Percentiles rank a stretch among this genome's conserved stretches.
Evolutionary conservation across 2,329 filamentous ascomycete species (phyloP).

Genomic region (Claviceps humidiphila): DNA sequence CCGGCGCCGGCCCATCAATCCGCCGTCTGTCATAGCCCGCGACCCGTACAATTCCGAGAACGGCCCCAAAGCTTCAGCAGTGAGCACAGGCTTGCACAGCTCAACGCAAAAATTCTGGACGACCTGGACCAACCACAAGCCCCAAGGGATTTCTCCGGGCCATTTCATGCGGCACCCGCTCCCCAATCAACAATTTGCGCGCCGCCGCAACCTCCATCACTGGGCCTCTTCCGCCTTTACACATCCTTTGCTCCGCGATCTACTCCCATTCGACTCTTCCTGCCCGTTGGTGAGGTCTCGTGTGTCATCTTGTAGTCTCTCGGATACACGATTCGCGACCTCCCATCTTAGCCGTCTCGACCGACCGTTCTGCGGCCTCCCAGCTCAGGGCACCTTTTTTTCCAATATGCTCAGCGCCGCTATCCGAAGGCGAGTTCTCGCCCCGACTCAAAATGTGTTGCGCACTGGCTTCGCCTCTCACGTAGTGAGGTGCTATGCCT

Average conservation of each 20-base stretch:
- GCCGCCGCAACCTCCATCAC: conserved; percentile 5
- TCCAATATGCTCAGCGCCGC: conserved; percentile 47
- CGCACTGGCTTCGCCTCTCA: conserved; percentile 38
- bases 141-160: conserved; percentile 22
- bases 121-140: conserved; percentile 15
- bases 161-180: conserved; percentile 15
- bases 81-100: conserved; percentile 17
- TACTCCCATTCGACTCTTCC: conserved; percentile 4
- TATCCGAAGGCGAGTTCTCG: conserved; percentile 48
- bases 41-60: conserved; percentile 12
- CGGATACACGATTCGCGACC: background rate
- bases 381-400: conserved; percentile 18
- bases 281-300: conserved; percentile 1
- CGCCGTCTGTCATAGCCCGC: background rate
- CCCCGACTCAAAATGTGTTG: conserved; percentile 34
- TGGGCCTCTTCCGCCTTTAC: conserved; percentile 4
- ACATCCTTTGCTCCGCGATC: conserved; percentile 9
- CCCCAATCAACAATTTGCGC: conserved; percentile 21
- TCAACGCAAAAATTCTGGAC: conserved; percentile 30
- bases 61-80: conserved; percentile 16
- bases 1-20: background rate
- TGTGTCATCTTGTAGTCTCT: background rate
- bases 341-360: conserved; percentile 11
- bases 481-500: conserved; percentile 56
- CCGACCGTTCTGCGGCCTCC: conserved; percentile 4